Percentiles rank a stretch among this genome's conserved stretches.
These are phyloP conservation scores for Clitopilus passeckerianus DNA, from an alignment of 768 basidiomycete species.

Conservation along the genomic window DNA sequence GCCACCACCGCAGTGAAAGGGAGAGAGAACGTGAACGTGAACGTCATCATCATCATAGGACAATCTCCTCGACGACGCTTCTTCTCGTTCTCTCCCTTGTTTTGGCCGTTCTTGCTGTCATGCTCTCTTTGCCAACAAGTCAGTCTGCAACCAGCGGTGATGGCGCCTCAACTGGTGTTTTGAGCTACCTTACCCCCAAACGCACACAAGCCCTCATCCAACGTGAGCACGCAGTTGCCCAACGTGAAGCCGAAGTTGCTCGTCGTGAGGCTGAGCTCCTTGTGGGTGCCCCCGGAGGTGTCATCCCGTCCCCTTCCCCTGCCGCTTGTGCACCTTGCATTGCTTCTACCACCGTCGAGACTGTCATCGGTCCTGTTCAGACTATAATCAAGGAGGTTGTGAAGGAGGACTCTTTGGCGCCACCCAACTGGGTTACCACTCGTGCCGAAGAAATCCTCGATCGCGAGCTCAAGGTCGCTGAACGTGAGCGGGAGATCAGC, in stretches of 20 bases:
- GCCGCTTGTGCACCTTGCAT: conserved; percentile 55
- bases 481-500: conserved; percentile 82
- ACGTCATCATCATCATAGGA: conserved; percentile 73
- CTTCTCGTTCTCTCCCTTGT: conserved; percentile 83
- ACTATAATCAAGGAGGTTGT: conserved; percentile 87
- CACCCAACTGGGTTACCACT: conserved; percentile 75
- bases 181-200: conserved; percentile 76
- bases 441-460: conserved; percentile 81
- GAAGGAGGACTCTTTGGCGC: conserved; percentile 73
- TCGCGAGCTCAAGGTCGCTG: conserved; percentile 80
- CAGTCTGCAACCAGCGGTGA: conserved; percentile 32
- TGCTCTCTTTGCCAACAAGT: conserved; percentile 77
- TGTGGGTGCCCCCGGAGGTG: conserved; percentile 78
- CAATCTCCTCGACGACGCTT: conserved; percentile 86
- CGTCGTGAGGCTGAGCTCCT: conserved; percentile 85
- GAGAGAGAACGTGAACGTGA: conserved; percentile 44
- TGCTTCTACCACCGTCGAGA: conserved; percentile 48
- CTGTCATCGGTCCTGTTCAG: conserved; percentile 52
- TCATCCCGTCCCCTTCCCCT: conserved; percentile 52
- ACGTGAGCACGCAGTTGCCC: conserved; percentile 74
- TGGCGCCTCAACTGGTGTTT: conserved; percentile 44
- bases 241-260: conserved; percentile 84
- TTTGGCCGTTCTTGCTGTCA: conserved; percentile 83
- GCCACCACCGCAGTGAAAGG: conserved; percentile 49
- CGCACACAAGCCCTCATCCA: conserved; percentile 76